Base-by-base conservation (phyloP, 257 asterid genomes). In the Jaltomata sinuosa region DNA sequence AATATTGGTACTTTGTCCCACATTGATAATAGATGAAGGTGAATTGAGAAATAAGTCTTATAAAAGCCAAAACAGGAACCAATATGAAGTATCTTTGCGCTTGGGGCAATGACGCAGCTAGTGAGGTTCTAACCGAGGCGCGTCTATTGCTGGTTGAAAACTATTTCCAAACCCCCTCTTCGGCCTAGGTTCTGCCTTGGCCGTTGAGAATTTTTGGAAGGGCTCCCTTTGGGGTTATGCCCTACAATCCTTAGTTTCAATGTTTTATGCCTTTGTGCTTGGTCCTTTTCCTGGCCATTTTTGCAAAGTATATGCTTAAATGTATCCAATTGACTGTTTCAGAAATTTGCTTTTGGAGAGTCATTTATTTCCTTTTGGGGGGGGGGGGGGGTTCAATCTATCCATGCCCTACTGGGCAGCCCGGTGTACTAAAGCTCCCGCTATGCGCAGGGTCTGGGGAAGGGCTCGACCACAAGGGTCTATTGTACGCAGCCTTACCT, bases 101-200 rank as follows among this genome's bases (percentile, higher is more conserved):
- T 87, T 87, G 87, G 87, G 85, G 89, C 85, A 87, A 79, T 85
- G 85, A 87, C 88, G 85, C 88, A 88, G 88, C 87, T 88, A 53
- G 67, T 88, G 90, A 85, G 90, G 90, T 80, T 21, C 71, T 85
- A 87, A 87, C 90, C 84, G 88, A 85, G 87, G 88, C 89, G 85
- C 83, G 83, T 85, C 86, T 64, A 85, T 87, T 87, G 89, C 89
- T 87, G 86, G 86, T 87, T 87, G 88, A 85, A 85, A 85, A 87
- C 87, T 84, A 87, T 84, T 84, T 83, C 86, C 87, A 83, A 83
- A 83, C 77, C 83, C 85, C 89, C 88, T 83, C 85, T 65, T 65
- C 34, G 68, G 88, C 55, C 83, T 77, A 11, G 88, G 90, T 22
- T 81, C 3, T 8, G 7, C 90, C 42, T 11, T 19, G 57, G 25